A percentile compares a stretch with the other conserved stretches of the same genome.
Conservation (phyloP, 2,329 filamentous ascomycete genomes). For the Coniochaeta prunicola region DNA sequence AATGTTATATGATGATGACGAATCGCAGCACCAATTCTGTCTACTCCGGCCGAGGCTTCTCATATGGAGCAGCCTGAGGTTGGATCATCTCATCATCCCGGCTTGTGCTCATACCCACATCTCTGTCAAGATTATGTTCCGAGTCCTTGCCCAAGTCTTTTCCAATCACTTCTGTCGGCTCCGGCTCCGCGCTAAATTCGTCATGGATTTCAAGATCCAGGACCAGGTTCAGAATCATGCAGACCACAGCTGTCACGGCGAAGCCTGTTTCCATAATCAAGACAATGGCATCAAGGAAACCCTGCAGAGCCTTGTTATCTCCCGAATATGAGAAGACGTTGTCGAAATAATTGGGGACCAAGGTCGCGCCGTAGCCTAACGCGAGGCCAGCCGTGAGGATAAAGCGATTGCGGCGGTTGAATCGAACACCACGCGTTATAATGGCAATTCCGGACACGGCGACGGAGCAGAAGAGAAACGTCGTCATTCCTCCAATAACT, state of each 20-base stretch:
- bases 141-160: not conserved
- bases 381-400: constrained; percentile 70
- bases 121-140: not conserved
- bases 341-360: constrained; percentile 60
- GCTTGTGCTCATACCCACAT: not conserved
- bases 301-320: constrained; percentile 57
- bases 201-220: constrained; percentile 55
- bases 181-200: not conserved
- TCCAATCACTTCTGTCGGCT: not conserved
- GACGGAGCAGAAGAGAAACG: constrained; percentile 72
- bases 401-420: constrained; percentile 75
- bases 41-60: not conserved
- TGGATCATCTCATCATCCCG: not conserved
- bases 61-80: not conserved
- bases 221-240: constrained; percentile 65
- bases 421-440: constrained; percentile 59
- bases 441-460: constrained; percentile 73
- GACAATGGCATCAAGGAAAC: constrained; percentile 68
- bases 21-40: too few relatives aligned
- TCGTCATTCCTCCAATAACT: constrained; percentile 67
- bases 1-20: too few relatives aligned
- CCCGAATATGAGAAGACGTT: constrained; percentile 68
- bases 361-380: constrained; percentile 64
- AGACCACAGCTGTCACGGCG: constrained; percentile 65
- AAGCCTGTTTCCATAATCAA: constrained; percentile 71